Evolutionary conservation across 2,329 filamentous ascomycete genomes (phyloP).

Genomic region (Diaporthe longicolla): DNA sequence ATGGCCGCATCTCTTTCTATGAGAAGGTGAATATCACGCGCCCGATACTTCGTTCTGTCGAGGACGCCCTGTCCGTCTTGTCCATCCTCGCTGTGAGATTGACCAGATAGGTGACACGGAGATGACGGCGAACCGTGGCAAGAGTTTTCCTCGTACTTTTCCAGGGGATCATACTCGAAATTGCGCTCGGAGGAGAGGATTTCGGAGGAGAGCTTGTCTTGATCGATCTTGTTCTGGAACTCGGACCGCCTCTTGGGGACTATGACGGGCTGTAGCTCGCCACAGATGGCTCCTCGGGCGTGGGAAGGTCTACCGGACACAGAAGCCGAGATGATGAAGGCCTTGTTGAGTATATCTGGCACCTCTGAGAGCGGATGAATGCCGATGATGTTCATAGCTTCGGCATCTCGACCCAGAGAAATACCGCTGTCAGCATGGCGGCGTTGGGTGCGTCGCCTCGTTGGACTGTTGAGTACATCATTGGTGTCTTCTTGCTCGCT

Average conservation of each 20-base stretch:
- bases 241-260: background rate
- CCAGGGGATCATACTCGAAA: background rate
- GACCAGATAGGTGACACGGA: background rate
- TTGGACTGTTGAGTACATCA: background rate
- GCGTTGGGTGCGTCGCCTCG: background rate
- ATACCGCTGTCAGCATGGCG: background rate
- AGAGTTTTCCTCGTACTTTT: background rate
- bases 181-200: background rate
- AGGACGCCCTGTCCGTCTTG: background rate
- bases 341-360: slow-evolving; percentile 26
- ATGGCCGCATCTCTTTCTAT: slow-evolving; percentile 34
- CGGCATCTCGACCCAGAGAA: slow-evolving; percentile 21
- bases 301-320: background rate
- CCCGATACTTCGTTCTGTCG: background rate
- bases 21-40: slow-evolving; percentile 1
- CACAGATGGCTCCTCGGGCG: background rate
- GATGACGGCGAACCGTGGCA: background rate
- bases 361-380: slow-evolving; percentile 34
- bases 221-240: background rate
- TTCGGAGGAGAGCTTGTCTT: background rate
- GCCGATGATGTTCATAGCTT: slow-evolving; percentile 35
- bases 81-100: background rate
- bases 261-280: background rate
- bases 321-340: slow-evolving; percentile 39
- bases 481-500: background rate